Evolutionary conservation across 768 basidiomycete genomes (phyloP), one percentile per base, ranked within the genome.

Genomic region (Aureoboletus auriporus): DNA sequence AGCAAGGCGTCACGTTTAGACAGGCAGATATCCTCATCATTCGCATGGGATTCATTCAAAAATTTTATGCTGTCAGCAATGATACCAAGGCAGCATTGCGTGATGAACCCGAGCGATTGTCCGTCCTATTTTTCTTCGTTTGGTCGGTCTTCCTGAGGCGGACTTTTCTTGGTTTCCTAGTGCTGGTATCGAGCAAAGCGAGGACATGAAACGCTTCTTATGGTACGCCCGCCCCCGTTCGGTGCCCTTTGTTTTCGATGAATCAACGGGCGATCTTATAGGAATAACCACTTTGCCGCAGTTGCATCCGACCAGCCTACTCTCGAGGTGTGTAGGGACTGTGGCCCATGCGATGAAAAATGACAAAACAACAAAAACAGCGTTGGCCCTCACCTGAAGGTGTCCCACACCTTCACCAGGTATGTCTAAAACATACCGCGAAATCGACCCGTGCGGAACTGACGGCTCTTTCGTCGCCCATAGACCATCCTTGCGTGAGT

Each of bases 201-300:
- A 83, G 14, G 82, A 81, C 38, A 83, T 84, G 83, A 86, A 84
- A 54, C 74, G 77, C 8, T 86, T 85, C 67, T 64, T 85, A n/a
- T 87, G 84, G 83, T 82, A 59, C 14, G 71, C 61, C 11, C 10
- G 4, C 8, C 5, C 20, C 20, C 12, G 33, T 2, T 14, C 10
- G 33, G 11, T 14, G 2, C 7, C 13, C 10, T 42, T 7, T 4
- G 14, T 7, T 31, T 26, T 8, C 6, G 46, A 47, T 12, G 2
- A 41, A 42, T 11, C 10, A 34, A 44, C 30, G n/a, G 9, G 33
- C 14, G 28, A 17, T 46, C 13, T 8, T 8, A 23, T 51, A 83
- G 84, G 84, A 74, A 87, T 62, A 85, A 84, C 61, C 84, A 86
- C 60, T 86, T 86, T 60, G 77, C 84, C 1, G 83, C 83, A 5